Conservation (phyloP, 2,329 filamentous ascomycete species). For the Pyrenophora graminea region DNA sequence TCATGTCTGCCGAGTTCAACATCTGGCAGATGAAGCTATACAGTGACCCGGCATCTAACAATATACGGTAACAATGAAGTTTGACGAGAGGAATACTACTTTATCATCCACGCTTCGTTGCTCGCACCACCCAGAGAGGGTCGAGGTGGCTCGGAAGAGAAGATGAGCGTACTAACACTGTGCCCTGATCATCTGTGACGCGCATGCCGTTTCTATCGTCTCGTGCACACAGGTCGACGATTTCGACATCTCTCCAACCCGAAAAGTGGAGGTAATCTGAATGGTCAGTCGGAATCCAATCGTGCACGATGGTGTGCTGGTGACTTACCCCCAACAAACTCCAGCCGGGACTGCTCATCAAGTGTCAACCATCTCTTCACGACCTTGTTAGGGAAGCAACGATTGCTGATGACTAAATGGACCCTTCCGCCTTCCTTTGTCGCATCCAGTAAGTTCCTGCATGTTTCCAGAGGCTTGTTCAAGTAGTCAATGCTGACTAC, state of each 20-base stretch:
- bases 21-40: too few species aligned
- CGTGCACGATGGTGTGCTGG: background rate
- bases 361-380: slow-evolving; percentile 55
- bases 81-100: too few species aligned
- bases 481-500: slow-evolving; percentile 60
- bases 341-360: slow-evolving; percentile 51
- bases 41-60: too few species aligned
- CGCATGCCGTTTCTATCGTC: slow-evolving; percentile 26
- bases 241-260: slow-evolving; percentile 58
- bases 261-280: slow-evolving; percentile 55
- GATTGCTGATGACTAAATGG: slow-evolving; percentile 58
- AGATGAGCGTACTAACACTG: slow-evolving; percentile 13
- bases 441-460: slow-evolving; percentile 47
- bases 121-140: slow-evolving; percentile 36
- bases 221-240: slow-evolving; percentile 55
- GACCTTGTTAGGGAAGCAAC: slow-evolving; percentile 60
- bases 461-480: slow-evolving; percentile 52
- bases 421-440: slow-evolving; percentile 52
- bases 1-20: too few species aligned
- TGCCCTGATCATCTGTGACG: slow-evolving; percentile 30
- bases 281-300: background rate
- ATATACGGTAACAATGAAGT: background rate
- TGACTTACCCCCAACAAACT: slow-evolving; percentile 52
- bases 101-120: slow-evolving; percentile 13
- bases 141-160: slow-evolving; percentile 27